Conservation (phyloP, 257 asterid species). For the Rehmannia glutinosa region DNA sequence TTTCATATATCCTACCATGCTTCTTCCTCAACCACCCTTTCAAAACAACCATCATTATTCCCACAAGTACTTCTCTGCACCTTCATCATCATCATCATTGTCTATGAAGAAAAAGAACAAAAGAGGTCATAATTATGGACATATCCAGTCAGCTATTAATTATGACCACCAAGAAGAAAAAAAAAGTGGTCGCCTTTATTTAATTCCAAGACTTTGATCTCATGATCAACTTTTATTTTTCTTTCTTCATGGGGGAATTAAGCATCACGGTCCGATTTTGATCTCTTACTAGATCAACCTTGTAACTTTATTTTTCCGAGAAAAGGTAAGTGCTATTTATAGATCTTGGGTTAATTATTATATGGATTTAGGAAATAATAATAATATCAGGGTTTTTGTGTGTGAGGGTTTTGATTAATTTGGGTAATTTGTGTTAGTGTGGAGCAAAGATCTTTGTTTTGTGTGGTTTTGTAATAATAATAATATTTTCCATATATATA, state of each 20-base stretch:
- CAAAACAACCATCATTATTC: too few species aligned
- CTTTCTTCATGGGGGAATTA: slow-evolving; percentile 45
- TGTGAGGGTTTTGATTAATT: too few species aligned
- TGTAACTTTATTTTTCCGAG: not conserved
- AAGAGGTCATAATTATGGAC: slow-evolving; percentile 13
- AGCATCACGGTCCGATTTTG: slow-evolving; percentile 62
- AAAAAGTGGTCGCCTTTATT: slow-evolving; percentile 8
- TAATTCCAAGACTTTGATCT: not conserved
- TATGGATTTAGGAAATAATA: too few species aligned
- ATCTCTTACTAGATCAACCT: slow-evolving; percentile 24
- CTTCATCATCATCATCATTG: slow-evolving; percentile 29
- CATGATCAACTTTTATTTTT: not conserved
- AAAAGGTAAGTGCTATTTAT: too few species aligned
- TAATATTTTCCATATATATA: too few species aligned
- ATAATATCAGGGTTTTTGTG: too few species aligned
- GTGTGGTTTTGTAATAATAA: too few species aligned
- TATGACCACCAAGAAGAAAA: slow-evolving; percentile 7
- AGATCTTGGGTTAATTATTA: too few species aligned
- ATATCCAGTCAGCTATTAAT: too few species aligned
- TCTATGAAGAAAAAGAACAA: slow-evolving; percentile 16
- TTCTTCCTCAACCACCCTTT: not conserved
- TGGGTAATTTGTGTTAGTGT: too few species aligned
- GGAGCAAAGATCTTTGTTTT: too few species aligned
- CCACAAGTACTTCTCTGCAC: not conserved
- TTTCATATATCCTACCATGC: too few species aligned